Conservation (phyloP, 805 yeast genomes). For the Lachancea sp. region DNA sequence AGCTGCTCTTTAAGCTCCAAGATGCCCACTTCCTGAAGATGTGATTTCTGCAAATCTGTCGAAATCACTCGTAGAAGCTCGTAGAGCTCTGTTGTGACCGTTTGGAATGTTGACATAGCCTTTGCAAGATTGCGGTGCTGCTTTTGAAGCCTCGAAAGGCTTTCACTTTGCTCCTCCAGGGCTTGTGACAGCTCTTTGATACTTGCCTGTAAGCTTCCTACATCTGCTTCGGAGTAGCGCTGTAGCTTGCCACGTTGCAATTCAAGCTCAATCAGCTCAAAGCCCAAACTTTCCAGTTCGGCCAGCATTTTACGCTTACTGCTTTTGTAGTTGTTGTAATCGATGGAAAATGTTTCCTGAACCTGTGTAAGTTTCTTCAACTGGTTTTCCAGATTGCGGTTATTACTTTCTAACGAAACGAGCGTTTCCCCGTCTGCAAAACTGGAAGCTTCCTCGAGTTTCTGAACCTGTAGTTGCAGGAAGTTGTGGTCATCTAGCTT, state of each 20-base stretch:
- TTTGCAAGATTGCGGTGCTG: slow-evolving; percentile 45
- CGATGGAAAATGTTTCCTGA: slow-evolving; percentile 56
- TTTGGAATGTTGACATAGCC: slow-evolving; percentile 53
- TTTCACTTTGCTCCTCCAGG: slow-evolving; percentile 36
- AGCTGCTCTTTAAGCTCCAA: slow-evolving; percentile 45
- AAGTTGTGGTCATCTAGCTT: slow-evolving; percentile 38
- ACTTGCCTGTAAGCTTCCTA: slow-evolving; percentile 45
- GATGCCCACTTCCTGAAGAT: slow-evolving; percentile 35
- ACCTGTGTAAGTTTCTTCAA: slow-evolving; percentile 51
- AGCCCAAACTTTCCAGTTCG: slow-evolving; percentile 55
- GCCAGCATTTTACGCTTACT: slow-evolving; percentile 54
- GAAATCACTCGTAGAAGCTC: slow-evolving; percentile 37
- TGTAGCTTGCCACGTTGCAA: slow-evolving; percentile 54
- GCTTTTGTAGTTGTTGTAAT: slow-evolving; percentile 56
- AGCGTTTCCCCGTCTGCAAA: slow-evolving; percentile 28
- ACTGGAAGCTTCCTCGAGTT: slow-evolving; percentile 30
- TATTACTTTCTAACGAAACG: slow-evolving; percentile 42
- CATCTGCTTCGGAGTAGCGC: slow-evolving; percentile 55
- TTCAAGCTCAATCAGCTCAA: slow-evolving; percentile 48
- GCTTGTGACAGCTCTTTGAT: slow-evolving; percentile 47
- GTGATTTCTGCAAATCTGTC: slow-evolving; percentile 39
- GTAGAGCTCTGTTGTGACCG: slow-evolving; percentile 24
- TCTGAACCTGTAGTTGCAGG: slow-evolving; percentile 33
- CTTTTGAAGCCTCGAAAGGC: slow-evolving; percentile 38
- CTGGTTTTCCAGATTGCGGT: slow-evolving; percentile 53